phyloP scores from a whole-genome alignment of 106 monocot genomes.

The Acanthochlamys bracteata region DNA sequence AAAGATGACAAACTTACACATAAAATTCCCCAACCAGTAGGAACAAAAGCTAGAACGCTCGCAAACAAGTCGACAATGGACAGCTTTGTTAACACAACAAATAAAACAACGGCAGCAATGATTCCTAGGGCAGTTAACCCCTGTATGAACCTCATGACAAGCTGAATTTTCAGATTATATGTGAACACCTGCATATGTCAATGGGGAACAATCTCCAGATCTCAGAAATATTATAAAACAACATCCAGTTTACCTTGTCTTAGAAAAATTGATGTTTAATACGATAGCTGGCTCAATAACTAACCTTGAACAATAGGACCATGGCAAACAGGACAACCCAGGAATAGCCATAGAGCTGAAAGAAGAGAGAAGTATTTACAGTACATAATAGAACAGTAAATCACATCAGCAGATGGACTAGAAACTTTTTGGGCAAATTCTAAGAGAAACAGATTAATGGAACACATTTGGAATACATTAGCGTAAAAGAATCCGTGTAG shows the following conservation, averaged over 20 bases:
- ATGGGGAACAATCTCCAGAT: too few species aligned
- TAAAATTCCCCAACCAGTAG: slow-evolving; percentile 95
- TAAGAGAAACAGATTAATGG: too few species aligned
- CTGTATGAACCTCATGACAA: slow-evolving; percentile 3
- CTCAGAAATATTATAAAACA: background rate
- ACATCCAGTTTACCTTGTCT: background rate
- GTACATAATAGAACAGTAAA: too few species aligned
- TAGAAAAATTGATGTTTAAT: background rate
- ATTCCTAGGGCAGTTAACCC: background rate
- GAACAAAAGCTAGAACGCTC: slow-evolving; percentile 83
- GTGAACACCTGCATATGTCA: background rate
- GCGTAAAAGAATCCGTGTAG: too few species aligned
- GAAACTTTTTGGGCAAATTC: too few species aligned
- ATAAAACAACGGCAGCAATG: slow-evolving; percentile 62
- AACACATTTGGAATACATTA: too few species aligned
- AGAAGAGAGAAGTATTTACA: too few species aligned
- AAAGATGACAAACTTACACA: too few species aligned
- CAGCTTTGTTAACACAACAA: slow-evolving; percentile 50
- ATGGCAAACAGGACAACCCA: background rate
- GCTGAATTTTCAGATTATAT: slow-evolving; percentile 2
- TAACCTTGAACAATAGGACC: background rate
- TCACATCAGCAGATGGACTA: too few species aligned
- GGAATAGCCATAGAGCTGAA: background rate
- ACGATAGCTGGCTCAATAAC: background rate
- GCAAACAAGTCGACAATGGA: slow-evolving; percentile 74